These are phyloP conservation scores for Gossypium laxum DNA, from an alignment of 441 rosid species.

Conservation along the genomic window DNA sequence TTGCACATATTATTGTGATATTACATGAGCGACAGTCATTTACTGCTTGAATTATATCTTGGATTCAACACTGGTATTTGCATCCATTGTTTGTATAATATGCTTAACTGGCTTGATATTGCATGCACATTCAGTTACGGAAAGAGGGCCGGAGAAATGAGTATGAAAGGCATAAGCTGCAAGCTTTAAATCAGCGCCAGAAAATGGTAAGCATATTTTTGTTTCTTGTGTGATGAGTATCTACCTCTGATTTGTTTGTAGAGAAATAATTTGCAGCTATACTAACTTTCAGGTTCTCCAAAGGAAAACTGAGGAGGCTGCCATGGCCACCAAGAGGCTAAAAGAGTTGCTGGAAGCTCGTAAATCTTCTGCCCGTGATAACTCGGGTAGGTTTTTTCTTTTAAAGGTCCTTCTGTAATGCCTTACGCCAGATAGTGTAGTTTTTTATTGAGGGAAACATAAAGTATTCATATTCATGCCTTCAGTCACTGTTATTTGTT, in stretches of 20 bases:
- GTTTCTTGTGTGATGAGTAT: neutral
- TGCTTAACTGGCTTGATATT: constrained; percentile 8
- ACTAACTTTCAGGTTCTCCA: constrained; percentile 71
- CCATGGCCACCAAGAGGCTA: constrained; percentile 90
- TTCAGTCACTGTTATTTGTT: neutral
- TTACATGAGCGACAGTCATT: neutral
- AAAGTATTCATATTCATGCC: neutral
- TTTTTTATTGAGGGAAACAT: neutral
- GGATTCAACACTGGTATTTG: neutral
- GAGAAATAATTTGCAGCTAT: constrained; percentile 7
- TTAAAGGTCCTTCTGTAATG: constrained; percentile 6
- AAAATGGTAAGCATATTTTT: constrained; percentile 54
- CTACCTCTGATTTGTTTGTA: neutral
- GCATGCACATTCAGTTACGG: constrained; percentile 45
- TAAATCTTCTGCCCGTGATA: constrained; percentile 72
- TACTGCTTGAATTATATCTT: neutral
- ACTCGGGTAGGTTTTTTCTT: constrained; percentile 34
- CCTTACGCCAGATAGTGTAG: neutral
- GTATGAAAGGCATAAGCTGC: constrained; percentile 94
- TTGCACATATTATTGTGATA: constrained; percentile 8
- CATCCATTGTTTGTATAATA: neutral
- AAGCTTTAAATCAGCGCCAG: constrained; percentile 93
- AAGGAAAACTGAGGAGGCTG: constrained; percentile 23
- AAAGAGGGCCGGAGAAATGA: constrained; percentile 95
- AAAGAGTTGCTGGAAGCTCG: constrained; percentile 96